phyloP scores from a whole-genome alignment of 257 asterid species.

The Primulina huaijiensis region DNA sequence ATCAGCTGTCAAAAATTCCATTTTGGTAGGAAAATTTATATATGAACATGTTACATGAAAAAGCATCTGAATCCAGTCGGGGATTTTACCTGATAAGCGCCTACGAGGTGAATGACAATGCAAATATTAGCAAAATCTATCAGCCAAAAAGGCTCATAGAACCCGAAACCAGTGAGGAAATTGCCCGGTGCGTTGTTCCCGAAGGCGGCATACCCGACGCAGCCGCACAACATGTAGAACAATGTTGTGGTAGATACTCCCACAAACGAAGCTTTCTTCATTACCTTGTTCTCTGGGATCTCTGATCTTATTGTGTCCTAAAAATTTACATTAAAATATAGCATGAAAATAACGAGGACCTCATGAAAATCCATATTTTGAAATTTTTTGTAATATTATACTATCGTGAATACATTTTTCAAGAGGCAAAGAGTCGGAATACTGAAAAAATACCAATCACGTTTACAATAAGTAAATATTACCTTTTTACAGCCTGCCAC shows the following conservation, averaged over 20 bases:
- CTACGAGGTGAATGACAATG: constrained; percentile 57
- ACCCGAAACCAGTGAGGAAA: constrained; percentile 65
- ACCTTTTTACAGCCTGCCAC: no score
- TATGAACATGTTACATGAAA: no score
- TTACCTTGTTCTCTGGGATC: constrained; percentile 51
- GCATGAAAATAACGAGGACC: not conserved
- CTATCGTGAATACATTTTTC: not conserved
- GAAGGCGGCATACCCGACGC: constrained; percentile 54
- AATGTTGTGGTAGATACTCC: constrained; percentile 48
- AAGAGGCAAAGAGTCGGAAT: no score
- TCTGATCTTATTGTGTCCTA: constrained; percentile 50
- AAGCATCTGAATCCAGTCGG: not conserved
- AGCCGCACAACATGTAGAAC: constrained; percentile 50
- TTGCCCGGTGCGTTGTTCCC: constrained; percentile 60
- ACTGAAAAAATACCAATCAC: no score
- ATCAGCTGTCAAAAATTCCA: constrained; percentile 22
- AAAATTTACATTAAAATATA: not conserved
- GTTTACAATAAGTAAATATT: no score
- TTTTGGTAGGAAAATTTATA: not conserved
- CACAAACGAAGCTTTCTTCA: constrained; percentile 48
- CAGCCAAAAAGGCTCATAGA: constrained; percentile 61
- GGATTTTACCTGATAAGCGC: constrained; percentile 56
- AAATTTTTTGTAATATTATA: not conserved
- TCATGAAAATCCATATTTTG: not conserved
- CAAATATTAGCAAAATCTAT: constrained; percentile 54